Evolutionary conservation across 305 asterid genomes (phyloP), one percentile per base, ranked within the genome.

Genomic region (Rubia occidens): DNA sequence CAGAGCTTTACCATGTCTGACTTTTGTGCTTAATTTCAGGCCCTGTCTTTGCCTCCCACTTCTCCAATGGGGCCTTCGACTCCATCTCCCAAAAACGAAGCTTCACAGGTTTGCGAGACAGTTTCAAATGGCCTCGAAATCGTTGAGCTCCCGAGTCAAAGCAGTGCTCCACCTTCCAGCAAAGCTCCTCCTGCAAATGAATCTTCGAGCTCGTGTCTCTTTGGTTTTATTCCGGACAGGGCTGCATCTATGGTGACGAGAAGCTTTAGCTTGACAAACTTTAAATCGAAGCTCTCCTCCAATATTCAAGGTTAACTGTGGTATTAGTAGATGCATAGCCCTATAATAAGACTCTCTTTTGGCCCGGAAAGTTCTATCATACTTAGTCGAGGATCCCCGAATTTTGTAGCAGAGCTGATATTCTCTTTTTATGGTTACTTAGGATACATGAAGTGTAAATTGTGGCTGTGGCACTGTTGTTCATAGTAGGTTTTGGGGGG

Each of bases 51-150:
- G 24, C 24, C 24, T 24, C 24, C 24, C 24, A 24, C 24, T 24
- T 24, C 24, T 24, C 24, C 24, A 24, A 24, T 24, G 24, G 90
- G 85, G 70, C 78, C 80, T 42, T 80, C 87, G 47, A 78, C 97
- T 68, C 86, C 96, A 35, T 84, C 91, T 71, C 68, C 88, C 17
- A 78, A 85, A 32, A 79, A 72, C 73, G 83, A 78, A 69, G 67
- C 82, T 76, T 73, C n/a, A 21, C 86, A 80, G 64, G 85, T 83
- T 68, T 68, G 11, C 78, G 32, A 86, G 82, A 72, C 71, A 78
- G 26, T 15, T 49, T 77, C 88, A 13, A 82, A 83, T 44, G 88
- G 76, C 56, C 59, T 42, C 5, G 86, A 79, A 75, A 86, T 71
- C 49, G 61, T 35, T 7, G 86, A 79, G 74, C 59, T 59, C 15